Evolutionary conservation across 495 filamentous ascomycete genomes (phyloP), one percentile per base, ranked within the genome.

Genomic region (Cercophora scortea): DNA sequence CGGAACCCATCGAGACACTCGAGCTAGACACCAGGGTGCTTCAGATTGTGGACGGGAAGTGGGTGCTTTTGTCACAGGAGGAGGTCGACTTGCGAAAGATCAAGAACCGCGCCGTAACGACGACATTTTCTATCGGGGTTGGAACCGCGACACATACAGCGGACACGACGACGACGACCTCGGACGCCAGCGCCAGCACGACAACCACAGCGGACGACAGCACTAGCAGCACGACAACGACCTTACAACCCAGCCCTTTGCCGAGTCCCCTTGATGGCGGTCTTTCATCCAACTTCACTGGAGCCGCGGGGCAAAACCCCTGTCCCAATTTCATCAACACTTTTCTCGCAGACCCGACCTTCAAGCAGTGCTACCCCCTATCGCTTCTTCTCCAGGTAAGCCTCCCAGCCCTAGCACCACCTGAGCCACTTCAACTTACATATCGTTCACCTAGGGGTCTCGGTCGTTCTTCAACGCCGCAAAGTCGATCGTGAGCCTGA

Each of bases 381-480:
- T 90, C 87, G 7, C 65, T 90, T 40, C 79, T 92, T 16, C 74
- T 93, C 6, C 79, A 82, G 65, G 83, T 80, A 61, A 56, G 73
- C 62, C 33, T 16, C n/a, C n/a, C 16, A 8, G 35, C 19, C 4
- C 17, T n/a, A 19, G 34, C 8, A 13, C 32, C 13, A 17, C 34
- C n/a, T 40, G n/a, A 12, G 13, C 12, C 12, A 11, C 32, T 35
- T 35, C 17, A 38, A 55, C 40, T 9, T 32, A 25, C 25, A 25
- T 25, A 25, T 25, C 15, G 34, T 16, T 9, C 44, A 15, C 33
- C 13, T 36, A 75, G 68, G 60, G 63, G n/a, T 77, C 74, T 18
- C 57, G 57, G 25, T 82, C 81, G 19, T 93, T 95, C 75, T 96
- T 95, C 72, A 72, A 86, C 53, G 80, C 79, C 44, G 72, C 84